Base-by-base conservation (phyloP, 1,284 basidiomycete genomes). In the Puccinia polysora region DNA sequence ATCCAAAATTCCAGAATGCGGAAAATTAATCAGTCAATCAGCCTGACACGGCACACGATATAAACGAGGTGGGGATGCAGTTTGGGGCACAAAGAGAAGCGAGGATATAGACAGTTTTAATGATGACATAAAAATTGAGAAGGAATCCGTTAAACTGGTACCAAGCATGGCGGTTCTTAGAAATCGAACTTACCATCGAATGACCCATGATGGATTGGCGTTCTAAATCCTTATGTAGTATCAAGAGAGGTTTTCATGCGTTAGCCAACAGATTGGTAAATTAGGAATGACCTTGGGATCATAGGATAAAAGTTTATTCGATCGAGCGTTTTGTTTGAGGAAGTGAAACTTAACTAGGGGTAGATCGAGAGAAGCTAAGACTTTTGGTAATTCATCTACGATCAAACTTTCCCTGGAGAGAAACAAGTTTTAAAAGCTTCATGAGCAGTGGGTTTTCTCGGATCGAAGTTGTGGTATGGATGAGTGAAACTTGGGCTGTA, bases 201-300 rank as follows among this genome's bases (percentile, higher is more conserved):
- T 94, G 91, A 34, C 91, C 91, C 77, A 90, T 88, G 77, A 95
- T 87, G 25, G 89, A 90, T 28, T 80, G 78, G 45, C 60, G 36
- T 43, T 20, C 30, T 43, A 47, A 25, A 49, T 63, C 60, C 60
- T 63, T 12, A 49, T 45, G 6, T 23, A 4, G 12, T 5, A 4
- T 60, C 20, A 23, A 30, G n/a, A 49, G 12, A 18, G 30, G 45
- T n/a, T n/a, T n/a, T n/a, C n/a, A n/a, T n/a, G n/a, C n/a, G n/a
- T n/a, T n/a, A n/a, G n/a, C n/a, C n/a, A n/a, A n/a, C n/a, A n/a
- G n/a, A 4, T 12, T 62, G n/a, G 12, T 45, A 25, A 43, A 45
- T 43, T 43, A 38, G 4, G 34, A 59, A 59, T n/a, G n/a, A n/a
- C n/a, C n/a, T n/a, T n/a, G n/a, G n/a, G n/a, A n/a, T n/a, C n/a